Conservation (phyloP, 2,329 filamentous ascomycete genomes). For the Zymoseptoria brevis region DNA sequence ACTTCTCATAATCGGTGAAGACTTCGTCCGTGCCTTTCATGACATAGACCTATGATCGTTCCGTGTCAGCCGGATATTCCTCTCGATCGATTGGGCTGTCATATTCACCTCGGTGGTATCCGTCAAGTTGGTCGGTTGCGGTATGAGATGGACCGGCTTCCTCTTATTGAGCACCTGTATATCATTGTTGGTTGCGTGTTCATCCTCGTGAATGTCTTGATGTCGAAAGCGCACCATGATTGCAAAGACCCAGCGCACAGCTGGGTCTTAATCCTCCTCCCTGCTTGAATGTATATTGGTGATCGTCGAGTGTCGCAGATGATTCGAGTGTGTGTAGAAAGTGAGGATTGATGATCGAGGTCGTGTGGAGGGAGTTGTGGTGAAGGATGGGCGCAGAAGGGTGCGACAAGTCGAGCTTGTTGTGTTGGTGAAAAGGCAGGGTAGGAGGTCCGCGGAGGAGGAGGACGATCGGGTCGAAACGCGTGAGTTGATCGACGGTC, state of each 20-base stretch:
- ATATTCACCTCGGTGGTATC: constrained; percentile 70
- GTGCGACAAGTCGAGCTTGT: constrained; percentile 1
- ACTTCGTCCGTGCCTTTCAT: constrained; percentile 86
- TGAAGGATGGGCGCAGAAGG: background rate
- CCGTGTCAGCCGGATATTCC: constrained; percentile 22
- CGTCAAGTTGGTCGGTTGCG: constrained; percentile 64
- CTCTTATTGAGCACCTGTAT: constrained; percentile 86
- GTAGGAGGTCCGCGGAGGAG: background rate
- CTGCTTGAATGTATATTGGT: background rate
- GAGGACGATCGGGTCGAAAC: background rate
- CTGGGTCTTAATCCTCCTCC: constrained; percentile 10
- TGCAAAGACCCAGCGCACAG: constrained; percentile 16
- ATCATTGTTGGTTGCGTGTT: constrained; percentile 14
- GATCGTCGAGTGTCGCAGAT: background rate
- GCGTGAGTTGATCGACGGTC: constrained; percentile 1
- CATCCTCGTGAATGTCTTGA: background rate
- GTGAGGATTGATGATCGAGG: constrained; percentile 62
- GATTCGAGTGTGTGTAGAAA: constrained; percentile 28
- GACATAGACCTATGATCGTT: constrained; percentile 67
- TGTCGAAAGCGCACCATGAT: constrained; percentile 17
- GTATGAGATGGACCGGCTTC: constrained; percentile 80
- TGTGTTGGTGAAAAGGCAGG: background rate
- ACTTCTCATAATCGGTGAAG: constrained; percentile 81
- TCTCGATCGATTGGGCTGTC: background rate
- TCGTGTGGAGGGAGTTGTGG: constrained; percentile 1